These are phyloP conservation scores for Conticribra weissflogii DNA, from an alignment of 108 stramenopile genomes.

Conservation along the genomic window DNA sequence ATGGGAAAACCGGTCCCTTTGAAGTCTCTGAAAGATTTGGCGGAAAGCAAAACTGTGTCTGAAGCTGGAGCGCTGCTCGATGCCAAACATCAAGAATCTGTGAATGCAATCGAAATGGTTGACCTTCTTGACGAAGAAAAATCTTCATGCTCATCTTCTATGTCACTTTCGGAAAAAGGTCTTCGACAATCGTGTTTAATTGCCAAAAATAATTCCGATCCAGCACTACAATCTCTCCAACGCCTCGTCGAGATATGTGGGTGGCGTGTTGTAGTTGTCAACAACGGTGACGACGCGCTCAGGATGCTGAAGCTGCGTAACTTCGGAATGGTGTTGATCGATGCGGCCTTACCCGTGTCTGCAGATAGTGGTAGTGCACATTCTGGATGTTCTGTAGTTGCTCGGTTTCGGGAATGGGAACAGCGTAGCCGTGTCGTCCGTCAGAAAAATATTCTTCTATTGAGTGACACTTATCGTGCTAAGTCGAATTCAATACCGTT, in stretches of 20 bases:
- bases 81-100: background rate
- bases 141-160: slow-evolving; percentile 10
- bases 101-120: slow-evolving; percentile 9
- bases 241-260: slow-evolving; percentile 33
- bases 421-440: slow-evolving; percentile 52
- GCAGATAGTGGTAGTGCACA: background rate
- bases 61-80: slow-evolving; percentile 20
- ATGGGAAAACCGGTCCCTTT: slow-evolving; percentile 62
- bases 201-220: slow-evolving; percentile 27
- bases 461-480: slow-evolving; percentile 33
- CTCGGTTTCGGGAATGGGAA: slow-evolving; percentile 70
- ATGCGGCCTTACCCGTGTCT: slow-evolving; percentile 46
- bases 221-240: slow-evolving; percentile 9
- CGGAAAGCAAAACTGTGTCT: slow-evolving; percentile 27
- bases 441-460: slow-evolving; percentile 57
- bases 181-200: slow-evolving; percentile 11
- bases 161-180: background rate
- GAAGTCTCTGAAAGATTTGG: slow-evolving; percentile 59
- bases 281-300: slow-evolving; percentile 53
- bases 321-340: slow-evolving; percentile 63
- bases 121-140: slow-evolving; percentile 31
- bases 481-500: slow-evolving; percentile 27
- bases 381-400: slow-evolving; percentile 42
- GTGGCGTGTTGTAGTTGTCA: slow-evolving; percentile 55
- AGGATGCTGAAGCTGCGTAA: slow-evolving; percentile 64